Percentiles rank a stretch among this genome's conserved stretches.
phyloP scores from a whole-genome alignment of 2,329 filamentous ascomycete genomes.

The Aspergillus sp. region DNA sequence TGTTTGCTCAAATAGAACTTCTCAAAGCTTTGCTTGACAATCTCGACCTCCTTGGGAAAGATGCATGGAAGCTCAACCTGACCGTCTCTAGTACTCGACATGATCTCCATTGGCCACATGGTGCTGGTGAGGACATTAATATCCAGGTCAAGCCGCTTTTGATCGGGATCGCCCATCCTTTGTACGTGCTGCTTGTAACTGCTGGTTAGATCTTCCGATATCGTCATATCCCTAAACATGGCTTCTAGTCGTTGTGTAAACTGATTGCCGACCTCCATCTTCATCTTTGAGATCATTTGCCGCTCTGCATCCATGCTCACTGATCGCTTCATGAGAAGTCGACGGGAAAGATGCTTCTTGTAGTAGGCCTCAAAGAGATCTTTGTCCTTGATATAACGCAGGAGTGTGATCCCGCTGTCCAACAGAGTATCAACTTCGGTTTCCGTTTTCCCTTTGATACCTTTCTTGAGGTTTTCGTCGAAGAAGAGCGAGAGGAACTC shows the following conservation, averaged over 20 bases:
- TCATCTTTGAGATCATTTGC: constrained; percentile 95
- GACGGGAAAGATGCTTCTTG: constrained; percentile 90
- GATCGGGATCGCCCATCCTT: constrained; percentile 56
- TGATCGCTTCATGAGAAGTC: constrained; percentile 83
- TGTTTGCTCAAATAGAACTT: constrained; percentile 85
- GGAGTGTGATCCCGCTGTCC: constrained; percentile 83
- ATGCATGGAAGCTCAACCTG: constrained; percentile 55
- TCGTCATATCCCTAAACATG: constrained; percentile 96
- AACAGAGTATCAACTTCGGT: constrained; percentile 78
- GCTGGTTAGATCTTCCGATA: constrained; percentile 78
- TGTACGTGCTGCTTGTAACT: constrained; percentile 72
- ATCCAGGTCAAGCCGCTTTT: constrained; percentile 71
- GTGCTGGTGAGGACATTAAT: constrained; percentile 89
- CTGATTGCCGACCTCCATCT: constrained; percentile 89
- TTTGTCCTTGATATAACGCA: constrained; percentile 87
- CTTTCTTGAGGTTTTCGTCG: constrained; percentile 92
- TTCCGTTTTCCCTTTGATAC: constrained; percentile 90
- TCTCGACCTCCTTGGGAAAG: constrained; percentile 73
- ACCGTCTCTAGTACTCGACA: constrained; percentile 61
- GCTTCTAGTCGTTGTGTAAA: constrained; percentile 92
- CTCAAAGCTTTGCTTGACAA: constrained; percentile 80
- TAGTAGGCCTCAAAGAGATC: constrained; percentile 97
- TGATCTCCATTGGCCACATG: constrained; percentile 90
- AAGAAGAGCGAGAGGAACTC: constrained; percentile 97
- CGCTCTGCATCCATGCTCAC: constrained; percentile 91